Percentiles rank a stretch among this genome's conserved stretches.
phyloP scores from a whole-genome alignment of 208 protist genomes.

The Trypanosoma platydactyli region DNA sequence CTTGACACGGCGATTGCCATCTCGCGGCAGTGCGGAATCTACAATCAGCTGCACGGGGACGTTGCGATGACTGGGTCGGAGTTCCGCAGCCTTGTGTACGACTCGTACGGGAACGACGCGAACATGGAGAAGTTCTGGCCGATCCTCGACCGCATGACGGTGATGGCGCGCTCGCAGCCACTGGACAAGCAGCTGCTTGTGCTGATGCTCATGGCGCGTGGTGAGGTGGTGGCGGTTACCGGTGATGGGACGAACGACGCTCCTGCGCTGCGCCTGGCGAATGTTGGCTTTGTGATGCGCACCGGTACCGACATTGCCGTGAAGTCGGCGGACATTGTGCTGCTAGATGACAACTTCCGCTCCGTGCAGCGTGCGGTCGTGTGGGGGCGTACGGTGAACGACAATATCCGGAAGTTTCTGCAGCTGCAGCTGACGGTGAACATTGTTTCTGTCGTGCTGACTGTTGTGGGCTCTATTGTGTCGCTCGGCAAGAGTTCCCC shows the following conservation, averaged over 20 bases:
- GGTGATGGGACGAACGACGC: conserved; percentile 98
- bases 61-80: conserved; percentile 88
- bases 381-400: conserved; percentile 87
- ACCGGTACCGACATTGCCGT: conserved; percentile 96
- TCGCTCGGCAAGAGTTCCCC: conserved; percentile 64
- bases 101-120: conserved; percentile 71
- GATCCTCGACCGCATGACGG: conserved; percentile 72
- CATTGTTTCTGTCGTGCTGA: conserved; percentile 92
- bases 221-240: conserved; percentile 86
- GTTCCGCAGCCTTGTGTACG: conserved; percentile 85
- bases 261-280: conserved; percentile 94
- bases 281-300: conserved; percentile 98
- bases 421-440: conserved; percentile 99
- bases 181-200: conserved; percentile 91
- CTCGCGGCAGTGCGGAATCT: conserved; percentile 92
- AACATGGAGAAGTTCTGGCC: conserved; percentile 74
- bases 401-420: conserved; percentile 96
- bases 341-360: conserved; percentile 99
- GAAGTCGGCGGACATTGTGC: conserved; percentile 89
- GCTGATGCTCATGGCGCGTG: conserved; percentile 74
- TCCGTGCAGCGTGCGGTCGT: conserved; percentile 96
- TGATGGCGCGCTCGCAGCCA: conserved; percentile 89
- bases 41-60: conserved; percentile 50
- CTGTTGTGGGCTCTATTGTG: conserved; percentile 90
- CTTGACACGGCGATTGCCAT: conserved; percentile 93